Evolutionary conservation across 2,329 filamentous ascomycete genomes (phyloP).

Genomic region (Trichophyton simii): DNA sequence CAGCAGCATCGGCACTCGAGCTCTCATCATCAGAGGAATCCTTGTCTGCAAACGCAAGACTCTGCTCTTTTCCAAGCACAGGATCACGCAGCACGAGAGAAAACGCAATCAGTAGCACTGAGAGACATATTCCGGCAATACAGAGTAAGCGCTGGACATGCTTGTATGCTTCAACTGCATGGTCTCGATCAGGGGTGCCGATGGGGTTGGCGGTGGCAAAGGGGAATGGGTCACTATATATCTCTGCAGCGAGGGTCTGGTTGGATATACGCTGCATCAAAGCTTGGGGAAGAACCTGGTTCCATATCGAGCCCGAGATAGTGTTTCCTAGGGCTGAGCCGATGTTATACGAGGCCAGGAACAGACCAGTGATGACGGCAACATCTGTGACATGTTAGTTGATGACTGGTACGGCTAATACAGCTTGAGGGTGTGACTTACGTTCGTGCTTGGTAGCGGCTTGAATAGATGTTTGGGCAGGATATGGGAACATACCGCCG

Average conservation of each 20-base stretch:
- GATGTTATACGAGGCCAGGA: constrained; percentile 51
- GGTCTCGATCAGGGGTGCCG: constrained; percentile 34
- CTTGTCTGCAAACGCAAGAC: constrained; percentile 31
- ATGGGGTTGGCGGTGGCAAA: constrained; percentile 29
- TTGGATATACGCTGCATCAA: constrained; percentile 33
- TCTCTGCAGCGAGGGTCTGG: constrained; percentile 26
- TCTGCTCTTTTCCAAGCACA: constrained; percentile 35
- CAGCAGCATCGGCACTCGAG: not conserved
- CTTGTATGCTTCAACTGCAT: constrained; percentile 34
- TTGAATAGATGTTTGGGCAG: constrained; percentile 40
- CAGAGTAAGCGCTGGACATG: constrained; percentile 38
- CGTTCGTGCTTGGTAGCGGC: constrained; percentile 39
- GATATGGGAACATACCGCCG: constrained; percentile 49
- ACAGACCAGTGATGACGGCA: constrained; percentile 52
- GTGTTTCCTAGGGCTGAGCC: constrained; percentile 49
- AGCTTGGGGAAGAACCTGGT: constrained; percentile 41
- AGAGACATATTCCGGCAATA: constrained; percentile 40
- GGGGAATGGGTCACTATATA: constrained; percentile 33
- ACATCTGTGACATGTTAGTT: constrained; percentile 30
- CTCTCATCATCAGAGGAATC: constrained; percentile 11
- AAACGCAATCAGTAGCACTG: constrained; percentile 36
- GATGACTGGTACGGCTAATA: not conserved
- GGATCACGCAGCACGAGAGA: constrained; percentile 36
- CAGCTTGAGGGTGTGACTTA: constrained; percentile 15
- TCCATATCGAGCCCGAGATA: constrained; percentile 52